phyloP scores from a whole-genome alignment of 345 rosid species.

The Pistacia atlantica region DNA sequence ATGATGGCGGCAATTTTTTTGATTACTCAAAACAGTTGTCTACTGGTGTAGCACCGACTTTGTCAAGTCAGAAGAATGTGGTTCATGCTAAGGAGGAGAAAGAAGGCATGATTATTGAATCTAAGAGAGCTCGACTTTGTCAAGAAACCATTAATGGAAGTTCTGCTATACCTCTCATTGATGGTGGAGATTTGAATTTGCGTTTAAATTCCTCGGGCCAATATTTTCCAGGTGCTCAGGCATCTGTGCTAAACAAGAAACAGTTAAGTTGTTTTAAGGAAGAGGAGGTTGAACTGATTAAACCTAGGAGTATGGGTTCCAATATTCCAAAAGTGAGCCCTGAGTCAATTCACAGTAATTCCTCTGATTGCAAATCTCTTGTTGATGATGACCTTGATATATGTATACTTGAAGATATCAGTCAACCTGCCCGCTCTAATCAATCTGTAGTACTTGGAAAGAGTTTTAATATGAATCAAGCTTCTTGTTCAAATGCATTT shows the following conservation, averaged over 20 bases:
- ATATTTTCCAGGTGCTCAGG: constrained; percentile 30
- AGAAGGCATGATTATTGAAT: constrained; percentile 28
- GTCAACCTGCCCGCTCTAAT: constrained; percentile 52
- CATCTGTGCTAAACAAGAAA: constrained; percentile 31
- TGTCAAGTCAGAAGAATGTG: constrained; percentile 18
- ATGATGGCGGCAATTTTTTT: constrained; percentile 27
- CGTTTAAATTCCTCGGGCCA: constrained; percentile 38
- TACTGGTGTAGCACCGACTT: constrained; percentile 28
- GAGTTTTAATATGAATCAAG: constrained; percentile 14
- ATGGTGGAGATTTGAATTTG: constrained; percentile 32
- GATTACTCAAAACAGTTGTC: constrained; percentile 35
- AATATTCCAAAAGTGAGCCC: constrained; percentile 55
- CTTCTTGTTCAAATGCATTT: constrained; percentile 7
- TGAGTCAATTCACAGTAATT: constrained; percentile 73
- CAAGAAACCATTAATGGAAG: constrained; percentile 31
- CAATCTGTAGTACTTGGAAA: constrained; percentile 34
- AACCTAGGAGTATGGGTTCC: constrained; percentile 34
- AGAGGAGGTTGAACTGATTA: constrained; percentile 39
- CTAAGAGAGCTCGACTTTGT: constrained; percentile 27
- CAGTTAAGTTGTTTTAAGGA: constrained; percentile 32
- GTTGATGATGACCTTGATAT: constrained; percentile 75
- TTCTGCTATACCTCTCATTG: constrained; percentile 20
- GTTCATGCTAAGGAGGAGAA: constrained; percentile 29
- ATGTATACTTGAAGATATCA: constrained; percentile 72
- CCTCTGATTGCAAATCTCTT: constrained; percentile 53